Conservation (phyloP, 768 basidiomycete genomes). For the Flagelloscypha sp. region DNA sequence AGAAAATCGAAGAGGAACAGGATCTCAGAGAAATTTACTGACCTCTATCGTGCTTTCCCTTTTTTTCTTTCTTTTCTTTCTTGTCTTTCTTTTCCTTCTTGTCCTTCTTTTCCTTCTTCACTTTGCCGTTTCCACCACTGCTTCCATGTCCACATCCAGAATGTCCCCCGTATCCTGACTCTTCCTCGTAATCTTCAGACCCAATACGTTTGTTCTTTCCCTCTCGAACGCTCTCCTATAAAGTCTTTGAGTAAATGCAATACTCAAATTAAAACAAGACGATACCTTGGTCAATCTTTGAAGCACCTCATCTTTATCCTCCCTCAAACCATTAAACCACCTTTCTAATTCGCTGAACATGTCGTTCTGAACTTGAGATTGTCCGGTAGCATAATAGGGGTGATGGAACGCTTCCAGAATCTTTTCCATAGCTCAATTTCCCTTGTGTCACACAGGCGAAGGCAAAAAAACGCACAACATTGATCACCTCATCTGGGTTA, state of each 20-base stretch:
- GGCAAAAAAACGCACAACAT: constrained; percentile 25
- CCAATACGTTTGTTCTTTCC: constrained; percentile 54
- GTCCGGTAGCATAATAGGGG: constrained; percentile 52
- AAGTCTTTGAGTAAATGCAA: not conserved
- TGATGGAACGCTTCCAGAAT: constrained; percentile 64
- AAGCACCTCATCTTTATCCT: constrained; percentile 38
- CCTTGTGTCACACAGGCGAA: not conserved
- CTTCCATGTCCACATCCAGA: too few species aligned
- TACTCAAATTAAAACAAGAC: not conserved
- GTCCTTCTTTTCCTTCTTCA: too few species aligned
- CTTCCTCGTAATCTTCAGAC: constrained; percentile 33
- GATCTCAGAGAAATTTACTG: too few species aligned
- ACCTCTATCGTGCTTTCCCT: too few species aligned
- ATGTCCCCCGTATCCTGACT: constrained; percentile 32
- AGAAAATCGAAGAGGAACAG: too few species aligned
- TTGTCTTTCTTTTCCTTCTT: too few species aligned
- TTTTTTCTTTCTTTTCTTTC: too few species aligned
- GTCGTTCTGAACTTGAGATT: constrained; percentile 44
- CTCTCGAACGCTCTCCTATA: constrained; percentile 45
- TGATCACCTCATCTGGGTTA: constrained; percentile 36
- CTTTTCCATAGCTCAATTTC: constrained; percentile 15
- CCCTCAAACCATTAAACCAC: constrained; percentile 46
- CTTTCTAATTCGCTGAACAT: constrained; percentile 51
- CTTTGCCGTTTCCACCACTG: too few species aligned
- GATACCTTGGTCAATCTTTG: constrained; percentile 45